Evolutionary conservation across 2,329 filamentous ascomycete genomes (phyloP).

Genomic region (Colletotrichum paranaense): DNA sequence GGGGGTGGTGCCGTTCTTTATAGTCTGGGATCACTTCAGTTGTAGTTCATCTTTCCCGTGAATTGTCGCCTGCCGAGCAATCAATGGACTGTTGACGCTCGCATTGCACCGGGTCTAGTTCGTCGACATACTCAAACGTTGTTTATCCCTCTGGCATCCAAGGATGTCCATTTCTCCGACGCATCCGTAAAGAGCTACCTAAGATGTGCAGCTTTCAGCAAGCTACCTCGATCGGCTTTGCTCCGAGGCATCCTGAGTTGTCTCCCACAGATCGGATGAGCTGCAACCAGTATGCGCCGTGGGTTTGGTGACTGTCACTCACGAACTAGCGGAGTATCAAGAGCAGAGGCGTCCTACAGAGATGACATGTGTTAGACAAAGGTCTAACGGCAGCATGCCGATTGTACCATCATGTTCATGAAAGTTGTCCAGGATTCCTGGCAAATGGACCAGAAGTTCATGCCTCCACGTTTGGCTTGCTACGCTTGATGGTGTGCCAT

Average conservation of each 20-base stretch:
- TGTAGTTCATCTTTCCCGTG: background rate
- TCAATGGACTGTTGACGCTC: background rate
- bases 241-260: background rate
- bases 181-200: constrained; percentile 1
- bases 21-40: background rate
- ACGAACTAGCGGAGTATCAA: background rate
- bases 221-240: background rate
- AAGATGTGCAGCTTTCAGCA: background rate
- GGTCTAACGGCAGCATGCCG: background rate
- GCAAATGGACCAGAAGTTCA: background rate
- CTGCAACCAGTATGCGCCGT: background rate
- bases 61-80: background rate
- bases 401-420: background rate
- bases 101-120: background rate
- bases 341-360: background rate
- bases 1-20: constrained; percentile 10
- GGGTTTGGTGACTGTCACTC: background rate
- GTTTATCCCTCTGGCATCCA: background rate
- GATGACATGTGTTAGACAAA: background rate
- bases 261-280: constrained; percentile 1
- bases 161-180: background rate
- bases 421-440: background rate
- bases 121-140: background rate
- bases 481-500: constrained; percentile 14
- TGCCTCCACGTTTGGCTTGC: background rate